Evolutionary conservation across 371 early-diverging fungal species (phyloP).

Genomic region (Gilbertella persicaria): DNA sequence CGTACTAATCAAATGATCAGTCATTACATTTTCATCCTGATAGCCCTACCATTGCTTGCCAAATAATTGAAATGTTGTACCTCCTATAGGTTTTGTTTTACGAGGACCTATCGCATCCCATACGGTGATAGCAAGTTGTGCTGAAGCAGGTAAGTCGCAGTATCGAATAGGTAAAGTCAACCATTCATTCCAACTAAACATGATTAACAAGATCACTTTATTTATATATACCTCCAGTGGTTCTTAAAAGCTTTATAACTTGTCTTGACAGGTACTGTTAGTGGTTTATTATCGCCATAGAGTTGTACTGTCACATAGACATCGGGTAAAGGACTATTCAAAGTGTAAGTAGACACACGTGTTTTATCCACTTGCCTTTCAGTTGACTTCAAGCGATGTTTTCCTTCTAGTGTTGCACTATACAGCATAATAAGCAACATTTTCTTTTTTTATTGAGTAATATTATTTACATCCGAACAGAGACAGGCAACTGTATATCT

Average conservation of each 20-base stretch:
- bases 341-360: neutral
- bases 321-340: constrained; percentile 45
- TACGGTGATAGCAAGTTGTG: constrained; percentile 75
- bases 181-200: constrained; percentile 90
- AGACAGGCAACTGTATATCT: constrained; percentile 64
- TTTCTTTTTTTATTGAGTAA: no score
- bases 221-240: constrained; percentile 47
- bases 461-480: constrained; percentile 67
- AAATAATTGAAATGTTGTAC: constrained; percentile 77
- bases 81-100: constrained; percentile 72
- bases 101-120: constrained; percentile 83
- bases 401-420: constrained; percentile 50
- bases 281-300: constrained; percentile 76
- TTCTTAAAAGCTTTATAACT: constrained; percentile 62
- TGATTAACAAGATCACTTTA: neutral
- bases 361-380: constrained; percentile 5
- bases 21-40: neutral
- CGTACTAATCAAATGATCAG: constrained; percentile 44
- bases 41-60: constrained; percentile 69
- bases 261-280: constrained; percentile 73
- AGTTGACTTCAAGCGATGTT: constrained; percentile 12
- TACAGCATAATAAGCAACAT: neutral
- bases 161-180: constrained; percentile 84
- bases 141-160: constrained; percentile 76
- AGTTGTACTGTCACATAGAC: constrained; percentile 75